Percentiles rank a stretch among this genome's conserved stretches.
These are phyloP conservation scores for Magnolia sinica DNA, from an alignment of 164 flowering plant species.

Conservation along the genomic window DNA sequence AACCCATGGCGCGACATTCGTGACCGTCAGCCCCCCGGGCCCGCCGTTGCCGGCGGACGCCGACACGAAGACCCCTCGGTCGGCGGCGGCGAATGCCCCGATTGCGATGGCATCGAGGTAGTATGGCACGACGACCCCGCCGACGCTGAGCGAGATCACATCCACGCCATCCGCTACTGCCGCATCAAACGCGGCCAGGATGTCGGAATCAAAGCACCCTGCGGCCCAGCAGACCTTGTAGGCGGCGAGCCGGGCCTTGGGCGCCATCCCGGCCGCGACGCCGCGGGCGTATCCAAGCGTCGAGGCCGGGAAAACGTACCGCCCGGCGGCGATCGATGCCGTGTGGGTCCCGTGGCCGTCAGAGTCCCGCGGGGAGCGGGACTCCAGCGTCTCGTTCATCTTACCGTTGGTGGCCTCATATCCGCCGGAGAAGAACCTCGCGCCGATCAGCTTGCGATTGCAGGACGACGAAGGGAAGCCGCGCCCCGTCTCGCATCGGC, in stretches of 20 bases:
- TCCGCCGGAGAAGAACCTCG: conserved; percentile 64
- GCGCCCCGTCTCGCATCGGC: conserved; percentile 43
- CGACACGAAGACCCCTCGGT: conserved; percentile 77
- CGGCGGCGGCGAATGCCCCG: conserved; percentile 67
- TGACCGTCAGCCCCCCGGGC: conserved; percentile 78
- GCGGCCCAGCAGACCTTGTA: conserved; percentile 90
- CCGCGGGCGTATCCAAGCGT: conserved; percentile 86
- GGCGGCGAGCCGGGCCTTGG: conserved; percentile 83
- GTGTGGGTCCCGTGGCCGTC: conserved; percentile 99
- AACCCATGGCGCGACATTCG: conserved; percentile 94
- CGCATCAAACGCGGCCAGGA: conserved; percentile 79
- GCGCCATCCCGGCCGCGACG: conserved; percentile 94
- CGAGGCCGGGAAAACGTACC: conserved; percentile 80
- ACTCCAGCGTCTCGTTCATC: conserved; percentile 76
- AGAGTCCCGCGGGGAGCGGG: conserved; percentile 73
- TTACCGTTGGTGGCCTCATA: conserved; percentile 79
- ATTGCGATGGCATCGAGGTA: conserved; percentile 81
- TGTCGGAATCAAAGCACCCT: conserved; percentile 92
- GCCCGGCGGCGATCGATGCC: conserved; percentile 91
- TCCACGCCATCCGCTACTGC: conserved; percentile 90
- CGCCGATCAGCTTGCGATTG: conserved; percentile 82
- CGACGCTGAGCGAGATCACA: conserved; percentile 78
- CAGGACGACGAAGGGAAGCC: conserved; percentile 48
- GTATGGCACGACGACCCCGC: conserved; percentile 88
- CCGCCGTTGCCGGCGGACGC: conserved; percentile 97